These are phyloP conservation scores for Gnaphalium uliginosum DNA, from an alignment of 129 eudicot species.

Conservation along the genomic window DNA sequence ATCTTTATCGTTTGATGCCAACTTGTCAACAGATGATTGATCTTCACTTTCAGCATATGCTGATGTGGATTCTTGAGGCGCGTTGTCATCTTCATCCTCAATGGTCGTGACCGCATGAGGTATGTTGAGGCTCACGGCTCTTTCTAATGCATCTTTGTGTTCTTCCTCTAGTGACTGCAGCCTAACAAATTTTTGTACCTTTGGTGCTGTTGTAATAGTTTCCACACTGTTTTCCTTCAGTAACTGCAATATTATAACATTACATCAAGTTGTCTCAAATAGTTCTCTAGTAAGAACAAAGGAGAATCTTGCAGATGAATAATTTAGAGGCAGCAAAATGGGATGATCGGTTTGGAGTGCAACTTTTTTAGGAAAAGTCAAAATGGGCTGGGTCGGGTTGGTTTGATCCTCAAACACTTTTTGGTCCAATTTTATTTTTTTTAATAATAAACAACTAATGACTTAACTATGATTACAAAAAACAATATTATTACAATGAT, in stretches of 20 bases:
- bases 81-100: slow-evolving; percentile 31
- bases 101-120: slow-evolving; percentile 55
- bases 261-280: neutral
- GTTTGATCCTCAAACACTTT: neutral
- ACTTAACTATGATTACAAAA: neutral
- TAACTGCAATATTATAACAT: slow-evolving; percentile 27
- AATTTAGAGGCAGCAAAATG: neutral
- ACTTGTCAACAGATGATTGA: slow-evolving; percentile 24
- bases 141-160: slow-evolving; percentile 79
- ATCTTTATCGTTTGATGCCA: slow-evolving; percentile 19
- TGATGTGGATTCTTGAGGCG: slow-evolving; percentile 36
- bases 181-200: slow-evolving; percentile 58
- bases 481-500: neutral
- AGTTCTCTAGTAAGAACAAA: neutral
- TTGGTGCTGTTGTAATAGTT: slow-evolving; percentile 57
- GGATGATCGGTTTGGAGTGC: neutral
- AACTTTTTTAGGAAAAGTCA: too few species aligned
- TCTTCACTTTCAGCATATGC: slow-evolving; percentile 25
- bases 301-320: neutral
- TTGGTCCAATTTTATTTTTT: neutral
- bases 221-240: slow-evolving; percentile 55
- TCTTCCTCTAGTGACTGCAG: slow-evolving; percentile 60
- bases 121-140: slow-evolving; percentile 71
- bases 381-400: neutral
- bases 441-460: too few species aligned